These are phyloP conservation scores for Candida namnaoensis DNA, from an alignment of 805 yeast species.

Conservation along the genomic window DNA sequence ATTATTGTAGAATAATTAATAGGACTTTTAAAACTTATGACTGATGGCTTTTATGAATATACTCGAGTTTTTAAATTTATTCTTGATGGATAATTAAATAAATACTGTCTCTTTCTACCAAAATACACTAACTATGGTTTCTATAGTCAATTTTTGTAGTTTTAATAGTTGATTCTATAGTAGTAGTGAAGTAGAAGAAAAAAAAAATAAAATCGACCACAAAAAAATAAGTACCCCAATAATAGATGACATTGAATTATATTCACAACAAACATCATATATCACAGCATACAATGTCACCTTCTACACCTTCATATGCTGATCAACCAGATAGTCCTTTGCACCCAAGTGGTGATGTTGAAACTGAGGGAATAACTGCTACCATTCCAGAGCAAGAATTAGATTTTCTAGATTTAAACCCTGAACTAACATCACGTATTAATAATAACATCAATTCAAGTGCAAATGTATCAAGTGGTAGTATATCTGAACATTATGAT, in stretches of 20 bases:
- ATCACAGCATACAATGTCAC: neutral
- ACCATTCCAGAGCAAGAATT: constrained; percentile 8
- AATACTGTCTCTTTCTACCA: no score
- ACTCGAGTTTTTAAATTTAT: no score
- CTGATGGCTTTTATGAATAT: no score
- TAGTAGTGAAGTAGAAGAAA: no score
- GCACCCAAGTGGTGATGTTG: constrained; percentile 13
- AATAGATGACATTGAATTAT: neutral
- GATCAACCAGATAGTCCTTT: constrained; percentile 16
- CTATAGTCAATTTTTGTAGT: no score
- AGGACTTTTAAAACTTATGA: no score
- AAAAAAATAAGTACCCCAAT: no score
- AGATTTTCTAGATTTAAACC: constrained; percentile 17
- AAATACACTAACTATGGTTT: no score
- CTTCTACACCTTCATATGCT: constrained; percentile 3
- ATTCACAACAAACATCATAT: neutral
- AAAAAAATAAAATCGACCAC: no score
- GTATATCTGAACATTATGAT: neutral
- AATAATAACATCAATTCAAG: neutral
- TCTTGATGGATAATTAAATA: no score
- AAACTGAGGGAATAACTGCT: constrained; percentile 2
- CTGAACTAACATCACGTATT: constrained; percentile 7
- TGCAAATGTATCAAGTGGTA: neutral
- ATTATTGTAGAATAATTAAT: no score
- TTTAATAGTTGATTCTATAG: no score